These are phyloP conservation scores for Trichoderma atroviride DNA, from an alignment of 2,329 filamentous ascomycete genomes.

Conservation along the genomic window DNA sequence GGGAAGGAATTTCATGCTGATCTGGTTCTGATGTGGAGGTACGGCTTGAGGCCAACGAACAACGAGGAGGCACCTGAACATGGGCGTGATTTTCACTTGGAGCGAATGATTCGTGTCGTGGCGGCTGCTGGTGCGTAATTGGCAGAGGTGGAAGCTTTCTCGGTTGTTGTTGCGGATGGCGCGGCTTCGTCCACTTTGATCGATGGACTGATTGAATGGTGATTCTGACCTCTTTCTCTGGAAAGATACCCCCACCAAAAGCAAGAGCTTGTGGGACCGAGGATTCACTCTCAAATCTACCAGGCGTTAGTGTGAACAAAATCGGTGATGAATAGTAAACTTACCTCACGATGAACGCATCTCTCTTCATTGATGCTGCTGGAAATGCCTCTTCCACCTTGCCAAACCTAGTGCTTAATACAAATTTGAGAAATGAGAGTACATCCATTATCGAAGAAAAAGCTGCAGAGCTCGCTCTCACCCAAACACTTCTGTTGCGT, in stretches of 20 bases:
- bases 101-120: neutral
- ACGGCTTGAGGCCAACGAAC: neutral
- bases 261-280: slow-evolving; percentile 36
- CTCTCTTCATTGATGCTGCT: slow-evolving; percentile 1
- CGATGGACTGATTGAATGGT: slow-evolving; percentile 35
- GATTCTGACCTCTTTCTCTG: slow-evolving; percentile 35
- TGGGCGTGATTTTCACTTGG: neutral
- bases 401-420: slow-evolving; percentile 36
- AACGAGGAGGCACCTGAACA: neutral
- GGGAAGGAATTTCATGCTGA: neutral
- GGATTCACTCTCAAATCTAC: slow-evolving; percentile 35
- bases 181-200: slow-evolving; percentile 38
- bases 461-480: slow-evolving; percentile 30
- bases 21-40: neutral
- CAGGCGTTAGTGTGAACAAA: neutral
- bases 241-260: slow-evolving; percentile 31
- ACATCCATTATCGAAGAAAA: slow-evolving; percentile 30
- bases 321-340: neutral
- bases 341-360: slow-evolving; percentile 38
- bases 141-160: neutral
- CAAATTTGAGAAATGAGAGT: slow-evolving; percentile 37
- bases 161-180: slow-evolving; percentile 15
- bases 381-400: slow-evolving; percentile 37
- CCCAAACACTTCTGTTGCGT: slow-evolving; percentile 39
- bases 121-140: slow-evolving; percentile 13